Base-by-base conservation (phyloP, 306 rosid species). In the Luffa aegyptiaca region DNA sequence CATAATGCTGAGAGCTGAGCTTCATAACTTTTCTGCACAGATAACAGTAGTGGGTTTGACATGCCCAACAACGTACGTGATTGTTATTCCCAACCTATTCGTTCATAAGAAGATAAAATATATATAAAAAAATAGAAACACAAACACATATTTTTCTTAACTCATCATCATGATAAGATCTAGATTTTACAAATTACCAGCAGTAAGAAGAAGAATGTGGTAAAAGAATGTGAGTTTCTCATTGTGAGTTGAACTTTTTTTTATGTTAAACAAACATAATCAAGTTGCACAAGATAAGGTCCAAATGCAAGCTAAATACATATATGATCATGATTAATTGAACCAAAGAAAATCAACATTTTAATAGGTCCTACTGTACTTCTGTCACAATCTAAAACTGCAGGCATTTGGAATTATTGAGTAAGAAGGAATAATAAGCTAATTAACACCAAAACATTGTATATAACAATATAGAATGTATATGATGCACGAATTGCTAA, bases 21-120 rank as follows among this genome's bases (percentile, higher is more conserved):
- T 79, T 87, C 18, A 92, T 93, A 26, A 68, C 62, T 85, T 83
- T 68, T 53, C 86, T 89, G 88, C 98, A 92, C 11, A 91, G 70
- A 82, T 90, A 90, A 89, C 98, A 94, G 81, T 88, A 90, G 83
- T 94, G 94, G 80, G 74, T 74, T 85, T 89, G 97, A 81, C 1
- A 26, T 26, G 31, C 1, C 31, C 0, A 26, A 1, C 31, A 26
- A 26, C 31, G 31, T 26, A 26, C 79, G 83, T 92, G 97, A 80
- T 94, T 94, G 82, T 92, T 92, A 82, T 94, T 92, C 75, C 90
- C 93, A 76, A 92, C 78, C 97, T 94, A 94, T 81, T 58, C 76
- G 80, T 62, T 56, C 59, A 79, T 82, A 37, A 5, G 13, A 35
- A 63, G 35, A 51, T 51, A 5, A 14, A 13, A 0, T 26, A 26